Conservation (phyloP, 176 grass and related monocot genomes). For the Carex littledalei region DNA sequence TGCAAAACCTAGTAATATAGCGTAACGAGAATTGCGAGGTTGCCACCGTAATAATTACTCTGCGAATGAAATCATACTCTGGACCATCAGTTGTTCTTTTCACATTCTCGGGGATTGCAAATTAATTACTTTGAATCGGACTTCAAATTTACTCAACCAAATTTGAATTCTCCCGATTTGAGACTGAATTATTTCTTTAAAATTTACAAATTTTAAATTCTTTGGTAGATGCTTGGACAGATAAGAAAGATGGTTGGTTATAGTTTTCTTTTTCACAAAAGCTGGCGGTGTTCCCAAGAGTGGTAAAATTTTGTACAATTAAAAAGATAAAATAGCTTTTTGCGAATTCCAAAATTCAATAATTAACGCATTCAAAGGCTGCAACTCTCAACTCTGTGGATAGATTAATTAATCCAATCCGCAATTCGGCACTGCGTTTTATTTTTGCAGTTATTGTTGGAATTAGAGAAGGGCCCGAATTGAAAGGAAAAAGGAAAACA, state of each 20-base stretch:
- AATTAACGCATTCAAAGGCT: neutral
- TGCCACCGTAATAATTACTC: slow-evolving; percentile 17
- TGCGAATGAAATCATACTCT: slow-evolving; percentile 4
- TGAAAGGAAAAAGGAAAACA: no score
- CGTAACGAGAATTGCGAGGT: slow-evolving; percentile 10
- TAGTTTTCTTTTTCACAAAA: slow-evolving; percentile 2
- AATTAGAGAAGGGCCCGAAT: neutral
- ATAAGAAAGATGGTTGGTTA: neutral
- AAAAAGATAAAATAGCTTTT: neutral
- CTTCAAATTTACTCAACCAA: slow-evolving; percentile 23
- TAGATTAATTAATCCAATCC: neutral
- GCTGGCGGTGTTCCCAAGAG: slow-evolving; percentile 8
- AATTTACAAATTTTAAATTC: neutral
- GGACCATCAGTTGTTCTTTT: slow-evolving; percentile 6
- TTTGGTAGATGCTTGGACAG: slow-evolving; percentile 5
- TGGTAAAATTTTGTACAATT: neutral
- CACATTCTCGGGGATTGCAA: slow-evolving; percentile 11
- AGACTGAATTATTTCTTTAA: neutral
- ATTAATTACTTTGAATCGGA: slow-evolving; percentile 11
- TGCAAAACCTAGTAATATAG: neutral
- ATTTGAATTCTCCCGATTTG: neutral
- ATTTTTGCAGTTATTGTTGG: neutral
- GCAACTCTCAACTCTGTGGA: neutral
- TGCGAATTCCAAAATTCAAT: neutral
- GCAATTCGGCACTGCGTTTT: neutral